Evolutionary conservation across 495 filamentous ascomycete species (phyloP).

Genomic region (Aspergillus biplanus): DNA sequence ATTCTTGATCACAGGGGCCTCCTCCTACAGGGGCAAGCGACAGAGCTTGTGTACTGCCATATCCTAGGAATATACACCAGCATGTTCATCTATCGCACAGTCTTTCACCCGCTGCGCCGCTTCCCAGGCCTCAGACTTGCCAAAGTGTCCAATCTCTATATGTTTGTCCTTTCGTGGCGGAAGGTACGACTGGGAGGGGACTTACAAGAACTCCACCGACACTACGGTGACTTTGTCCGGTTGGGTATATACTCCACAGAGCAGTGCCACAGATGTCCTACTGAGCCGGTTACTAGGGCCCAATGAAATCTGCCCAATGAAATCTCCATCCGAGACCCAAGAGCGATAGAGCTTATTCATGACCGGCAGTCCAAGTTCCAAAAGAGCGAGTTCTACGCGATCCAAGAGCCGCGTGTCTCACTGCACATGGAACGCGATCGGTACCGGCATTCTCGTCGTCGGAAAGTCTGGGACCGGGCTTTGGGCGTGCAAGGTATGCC

Average conservation of each 20-base stretch:
- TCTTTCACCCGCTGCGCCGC: background rate
- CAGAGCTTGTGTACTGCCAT: too few species aligned
- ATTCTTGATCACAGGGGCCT: too few species aligned
- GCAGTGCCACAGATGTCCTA: too few species aligned
- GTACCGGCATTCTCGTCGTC: background rate
- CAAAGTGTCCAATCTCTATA: background rate
- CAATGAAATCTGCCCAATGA: too few species aligned
- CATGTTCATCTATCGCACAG: background rate
- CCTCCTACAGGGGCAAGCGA: too few species aligned
- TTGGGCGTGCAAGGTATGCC: background rate
- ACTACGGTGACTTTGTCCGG: background rate
- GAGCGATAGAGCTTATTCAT: background rate
- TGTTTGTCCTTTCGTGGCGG: background rate
- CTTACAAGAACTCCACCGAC: background rate
- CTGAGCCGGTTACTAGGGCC: too few species aligned
- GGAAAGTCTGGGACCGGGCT: background rate
- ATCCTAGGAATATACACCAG: background rate
- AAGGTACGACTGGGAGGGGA: background rate
- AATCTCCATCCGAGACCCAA: background rate
- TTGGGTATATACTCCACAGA: background rate
- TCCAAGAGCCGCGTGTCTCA: background rate
- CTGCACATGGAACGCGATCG: background rate
- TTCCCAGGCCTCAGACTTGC: background rate
- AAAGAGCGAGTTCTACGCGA: background rate
- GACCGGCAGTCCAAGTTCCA: background rate